These are phyloP conservation scores for Funneliformis caledonium DNA, from an alignment of 371 early-diverging fungal species.

Conservation along the genomic window DNA sequence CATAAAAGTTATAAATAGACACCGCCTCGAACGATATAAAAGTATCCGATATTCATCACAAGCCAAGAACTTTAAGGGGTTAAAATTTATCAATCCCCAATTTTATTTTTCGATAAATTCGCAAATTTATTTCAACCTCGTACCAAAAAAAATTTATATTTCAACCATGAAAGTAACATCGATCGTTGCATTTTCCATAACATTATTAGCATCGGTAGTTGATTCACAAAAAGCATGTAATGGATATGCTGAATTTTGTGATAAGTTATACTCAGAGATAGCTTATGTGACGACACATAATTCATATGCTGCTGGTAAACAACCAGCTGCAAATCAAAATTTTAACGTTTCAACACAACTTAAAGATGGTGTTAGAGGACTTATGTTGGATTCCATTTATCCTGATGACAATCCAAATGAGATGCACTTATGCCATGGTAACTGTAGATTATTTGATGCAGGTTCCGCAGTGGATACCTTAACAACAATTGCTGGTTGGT, in stretches of 20 bases:
- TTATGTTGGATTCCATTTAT: slow-evolving; percentile 67
- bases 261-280: slow-evolving; percentile 59
- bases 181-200: too few relatives aligned
- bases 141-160: too few relatives aligned
- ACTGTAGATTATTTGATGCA: slow-evolving; percentile 64
- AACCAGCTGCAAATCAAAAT: slow-evolving; percentile 68
- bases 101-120: too few relatives aligned
- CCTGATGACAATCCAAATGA: slow-evolving; percentile 44
- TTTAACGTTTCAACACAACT: slow-evolving; percentile 65
- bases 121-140: too few relatives aligned
- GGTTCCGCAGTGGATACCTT: slow-evolving; percentile 61
- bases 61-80: too few relatives aligned
- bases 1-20: too few relatives aligned
- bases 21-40: too few relatives aligned
- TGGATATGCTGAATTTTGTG: slow-evolving; percentile 71
- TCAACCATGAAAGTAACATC: too few relatives aligned
- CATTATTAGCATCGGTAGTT: too few relatives aligned
- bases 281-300: slow-evolving; percentile 77
- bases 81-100: too few relatives aligned
- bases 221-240: slow-evolving; percentile 55
- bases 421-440: slow-evolving; percentile 72
- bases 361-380: slow-evolving; percentile 70
- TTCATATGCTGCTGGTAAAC: slow-evolving; percentile 63
- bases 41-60: too few relatives aligned
- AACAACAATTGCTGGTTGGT: slow-evolving; percentile 54